Evolutionary conservation across 148 eudicot genomes (phyloP).

Genomic region (Gaultheria prostrata): DNA sequence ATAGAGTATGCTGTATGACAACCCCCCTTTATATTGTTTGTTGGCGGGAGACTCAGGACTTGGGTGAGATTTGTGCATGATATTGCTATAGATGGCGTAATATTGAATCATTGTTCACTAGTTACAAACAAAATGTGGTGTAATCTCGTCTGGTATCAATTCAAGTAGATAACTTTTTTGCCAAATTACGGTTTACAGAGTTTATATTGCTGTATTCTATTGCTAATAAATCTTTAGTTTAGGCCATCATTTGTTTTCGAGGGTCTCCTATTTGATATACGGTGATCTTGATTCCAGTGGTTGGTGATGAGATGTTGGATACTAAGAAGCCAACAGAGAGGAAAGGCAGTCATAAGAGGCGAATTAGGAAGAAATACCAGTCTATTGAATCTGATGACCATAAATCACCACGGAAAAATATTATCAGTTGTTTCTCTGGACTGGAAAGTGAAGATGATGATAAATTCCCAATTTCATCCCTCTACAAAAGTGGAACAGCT

Average conservation of each 20-base stretch:
- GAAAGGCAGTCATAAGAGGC: conserved; percentile 29
- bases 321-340: conserved; percentile 24
- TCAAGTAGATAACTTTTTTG: not conserved
- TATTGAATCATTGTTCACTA: not conserved
- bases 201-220: not conserved
- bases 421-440: conserved; percentile 13
- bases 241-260: not conserved
- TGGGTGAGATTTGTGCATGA: not conserved
- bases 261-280: not conserved
- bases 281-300: conserved; percentile 24
- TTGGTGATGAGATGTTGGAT: conserved; percentile 29
- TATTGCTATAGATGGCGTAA: not conserved
- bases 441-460: conserved; percentile 60
- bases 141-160: not conserved
- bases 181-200: not conserved
- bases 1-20: not conserved
- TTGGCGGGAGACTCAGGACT: not conserved
- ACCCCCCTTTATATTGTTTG: not conserved
- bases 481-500: conserved; percentile 27
- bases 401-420: conserved; percentile 14
- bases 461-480: conserved; percentile 40
- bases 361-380: conserved; percentile 52
- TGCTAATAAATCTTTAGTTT: not conserved
- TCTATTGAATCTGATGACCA: conserved; percentile 57
- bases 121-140: not conserved